Conservation (phyloP, 176 grass and related monocot species). For the Eremochloa ophiuroides region DNA sequence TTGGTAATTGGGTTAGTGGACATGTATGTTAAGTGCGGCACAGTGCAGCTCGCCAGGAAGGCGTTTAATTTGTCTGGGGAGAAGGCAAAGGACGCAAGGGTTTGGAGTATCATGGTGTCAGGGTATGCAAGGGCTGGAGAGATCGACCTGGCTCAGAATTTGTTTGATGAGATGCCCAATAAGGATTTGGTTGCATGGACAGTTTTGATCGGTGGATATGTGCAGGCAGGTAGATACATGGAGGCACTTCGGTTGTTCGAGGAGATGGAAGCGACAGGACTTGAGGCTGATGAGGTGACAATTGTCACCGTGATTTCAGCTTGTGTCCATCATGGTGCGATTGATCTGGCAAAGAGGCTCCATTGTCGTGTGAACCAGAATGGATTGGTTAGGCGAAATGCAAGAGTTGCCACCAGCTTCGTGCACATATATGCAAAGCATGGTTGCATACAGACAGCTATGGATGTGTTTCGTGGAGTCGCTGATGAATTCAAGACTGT, state of each 20-base stretch:
- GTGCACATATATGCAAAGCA: conserved; percentile 60
- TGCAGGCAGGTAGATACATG: conserved; percentile 22
- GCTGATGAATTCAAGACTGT: conserved; percentile 37
- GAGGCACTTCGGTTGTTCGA: conserved; percentile 49
- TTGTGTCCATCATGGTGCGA: conserved; percentile 21
- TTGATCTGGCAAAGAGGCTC: conserved; percentile 45
- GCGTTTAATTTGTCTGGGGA: conserved; percentile 40
- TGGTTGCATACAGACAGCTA: conserved; percentile 43
- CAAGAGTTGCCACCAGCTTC: conserved; percentile 40
- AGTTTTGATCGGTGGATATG: conserved; percentile 42
- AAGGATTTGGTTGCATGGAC: conserved; percentile 60
- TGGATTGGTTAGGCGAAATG: conserved; percentile 22
- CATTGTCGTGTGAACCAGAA: conserved; percentile 22
- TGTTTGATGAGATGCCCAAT: conserved; percentile 48
- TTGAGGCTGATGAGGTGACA: conserved; percentile 40
- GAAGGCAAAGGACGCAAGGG: conserved; percentile 20
- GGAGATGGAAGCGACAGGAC: conserved; percentile 37
- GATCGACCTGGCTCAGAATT: conserved; percentile 16
- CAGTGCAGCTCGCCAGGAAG: conserved; percentile 3
- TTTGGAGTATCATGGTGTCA: conserved; percentile 47
- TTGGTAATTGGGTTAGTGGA: conserved; percentile 19
- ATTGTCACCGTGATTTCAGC: conserved; percentile 41
- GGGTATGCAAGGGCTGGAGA: conserved; percentile 29
- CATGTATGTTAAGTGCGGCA: conserved; percentile 25
- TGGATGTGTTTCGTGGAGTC: conserved; percentile 40